These are phyloP conservation scores for Fusarium longipes DNA, from an alignment of 2,329 filamentous ascomycete species.

Conservation along the genomic window DNA sequence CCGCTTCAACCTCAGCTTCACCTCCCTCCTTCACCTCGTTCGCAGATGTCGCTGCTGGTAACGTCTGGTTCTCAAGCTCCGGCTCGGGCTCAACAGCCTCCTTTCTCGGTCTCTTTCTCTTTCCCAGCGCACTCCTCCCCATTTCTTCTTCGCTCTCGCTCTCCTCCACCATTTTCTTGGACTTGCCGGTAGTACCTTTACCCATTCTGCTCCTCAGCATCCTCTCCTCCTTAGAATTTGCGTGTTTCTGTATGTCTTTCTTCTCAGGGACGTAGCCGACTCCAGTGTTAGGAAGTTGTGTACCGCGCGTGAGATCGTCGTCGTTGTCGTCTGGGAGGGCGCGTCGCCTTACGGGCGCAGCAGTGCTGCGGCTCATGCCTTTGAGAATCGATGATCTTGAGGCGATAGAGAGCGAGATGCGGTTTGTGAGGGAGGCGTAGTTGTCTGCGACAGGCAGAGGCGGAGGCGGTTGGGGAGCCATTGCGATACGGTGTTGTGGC, in stretches of 20 bases:
- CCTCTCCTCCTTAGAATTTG: constrained; percentile 44
- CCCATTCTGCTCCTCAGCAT: constrained; percentile 50
- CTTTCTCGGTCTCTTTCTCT: constrained; percentile 50
- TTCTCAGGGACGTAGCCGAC: constrained; percentile 54
- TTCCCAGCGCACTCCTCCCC: constrained; percentile 54
- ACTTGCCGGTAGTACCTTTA: constrained; percentile 37
- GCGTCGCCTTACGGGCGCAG: constrained; percentile 20
- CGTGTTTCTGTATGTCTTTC: constrained; percentile 39
- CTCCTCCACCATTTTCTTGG: constrained; percentile 38
- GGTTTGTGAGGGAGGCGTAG: constrained; percentile 55
- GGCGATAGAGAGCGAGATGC: constrained; percentile 55
- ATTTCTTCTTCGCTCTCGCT: constrained; percentile 53
- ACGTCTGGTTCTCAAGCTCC: neutral
- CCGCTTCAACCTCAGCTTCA: constrained; percentile 9
- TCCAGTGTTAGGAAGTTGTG: constrained; percentile 54
- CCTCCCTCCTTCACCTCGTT: neutral
- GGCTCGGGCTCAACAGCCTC: constrained; percentile 21
- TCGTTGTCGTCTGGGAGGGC: constrained; percentile 36
- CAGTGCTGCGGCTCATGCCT: constrained; percentile 45
- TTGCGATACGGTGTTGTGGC: constrained; percentile 3
- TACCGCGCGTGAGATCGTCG: constrained; percentile 42
- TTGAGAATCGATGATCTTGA: constrained; percentile 51
- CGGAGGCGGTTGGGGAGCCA: constrained; percentile 40
- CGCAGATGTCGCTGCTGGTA: neutral
- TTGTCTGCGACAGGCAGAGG: constrained; percentile 53